Conservation (phyloP, 345 rosid species). For the Eucalyptus curtisii region DNA sequence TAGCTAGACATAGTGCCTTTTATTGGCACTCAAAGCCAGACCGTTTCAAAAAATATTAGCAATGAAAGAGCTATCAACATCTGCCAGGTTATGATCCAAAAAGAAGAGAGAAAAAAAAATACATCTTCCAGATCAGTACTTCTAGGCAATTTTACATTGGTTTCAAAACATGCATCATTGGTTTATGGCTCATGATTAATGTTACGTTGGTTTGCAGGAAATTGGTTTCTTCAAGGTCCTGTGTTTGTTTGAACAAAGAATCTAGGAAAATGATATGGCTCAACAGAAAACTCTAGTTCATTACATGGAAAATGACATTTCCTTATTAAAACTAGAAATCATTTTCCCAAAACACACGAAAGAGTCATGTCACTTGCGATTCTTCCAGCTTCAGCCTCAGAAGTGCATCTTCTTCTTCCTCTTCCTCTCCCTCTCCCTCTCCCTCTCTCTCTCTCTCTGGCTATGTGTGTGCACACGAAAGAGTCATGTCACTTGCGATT, state of each 20-base stretch:
- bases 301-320: neutral
- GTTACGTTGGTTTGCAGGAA: neutral
- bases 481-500: neutral
- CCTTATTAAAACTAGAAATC: neutral
- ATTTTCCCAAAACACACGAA: neutral
- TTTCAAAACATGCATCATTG: neutral
- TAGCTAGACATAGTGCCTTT: neutral
- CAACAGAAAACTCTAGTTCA: neutral
- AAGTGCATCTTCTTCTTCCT: neutral
- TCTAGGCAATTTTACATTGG: neutral
- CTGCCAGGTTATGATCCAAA: neutral
- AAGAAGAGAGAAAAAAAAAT: no score
- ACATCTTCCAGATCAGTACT: neutral
- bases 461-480: no score
- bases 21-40: neutral
- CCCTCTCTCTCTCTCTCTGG: no score
- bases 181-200: neutral
- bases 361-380: neutral
- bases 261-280: neutral
- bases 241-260: neutral
- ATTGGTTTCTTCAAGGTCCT: neutral
- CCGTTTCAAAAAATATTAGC: neutral
- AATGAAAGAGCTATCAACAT: neutral
- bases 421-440: neutral
- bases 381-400: neutral